phyloP scores from a whole-genome alignment of 352 stramenopile genomes.

The Globisporangium spinosum region DNA sequence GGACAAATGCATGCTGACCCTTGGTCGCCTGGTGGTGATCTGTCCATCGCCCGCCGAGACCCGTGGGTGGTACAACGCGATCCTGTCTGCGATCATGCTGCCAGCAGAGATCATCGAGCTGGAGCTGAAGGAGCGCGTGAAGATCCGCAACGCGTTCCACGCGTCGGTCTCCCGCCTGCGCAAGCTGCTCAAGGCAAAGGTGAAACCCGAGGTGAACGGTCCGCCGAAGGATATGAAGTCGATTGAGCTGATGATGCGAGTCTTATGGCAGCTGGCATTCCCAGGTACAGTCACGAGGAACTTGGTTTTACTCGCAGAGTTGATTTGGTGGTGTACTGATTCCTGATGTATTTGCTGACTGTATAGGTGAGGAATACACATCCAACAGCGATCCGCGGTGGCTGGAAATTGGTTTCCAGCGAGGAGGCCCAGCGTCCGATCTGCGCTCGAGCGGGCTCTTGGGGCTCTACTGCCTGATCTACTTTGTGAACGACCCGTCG shows the following conservation, averaged over 20 bases:
- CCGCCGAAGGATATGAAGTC: slow-evolving; percentile 67
- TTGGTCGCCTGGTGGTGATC: slow-evolving; percentile 58
- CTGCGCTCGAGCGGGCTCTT: slow-evolving; percentile 78
- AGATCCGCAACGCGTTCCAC: slow-evolving; percentile 65
- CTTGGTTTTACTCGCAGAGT: neutral
- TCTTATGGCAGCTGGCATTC: slow-evolving; percentile 67
- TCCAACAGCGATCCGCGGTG: slow-evolving; percentile 74
- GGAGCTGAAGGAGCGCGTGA: slow-evolving; percentile 70
- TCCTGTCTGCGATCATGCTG: slow-evolving; percentile 54
- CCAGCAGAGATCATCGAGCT: slow-evolving; percentile 70
- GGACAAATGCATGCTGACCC: slow-evolving; percentile 57
- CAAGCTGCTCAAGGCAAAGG: slow-evolving; percentile 71
- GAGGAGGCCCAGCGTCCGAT: slow-evolving; percentile 76
- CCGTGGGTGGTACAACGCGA: slow-evolving; percentile 70
- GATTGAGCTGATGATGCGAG: slow-evolving; percentile 77
- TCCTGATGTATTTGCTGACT: neutral
- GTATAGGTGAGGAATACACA: slow-evolving; percentile 43
- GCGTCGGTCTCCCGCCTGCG: slow-evolving; percentile 64
- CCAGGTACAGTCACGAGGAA: slow-evolving; percentile 15
- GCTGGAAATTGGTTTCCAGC: slow-evolving; percentile 82
- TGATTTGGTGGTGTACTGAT: neutral
- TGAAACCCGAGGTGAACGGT: slow-evolving; percentile 67
- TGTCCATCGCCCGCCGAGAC: slow-evolving; percentile 52
- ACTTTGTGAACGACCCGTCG: slow-evolving; percentile 69
- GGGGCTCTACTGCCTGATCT: slow-evolving; percentile 82